Base-by-base conservation (phyloP, 73 alveolate species). In the Paramecium caudatum region DNA sequence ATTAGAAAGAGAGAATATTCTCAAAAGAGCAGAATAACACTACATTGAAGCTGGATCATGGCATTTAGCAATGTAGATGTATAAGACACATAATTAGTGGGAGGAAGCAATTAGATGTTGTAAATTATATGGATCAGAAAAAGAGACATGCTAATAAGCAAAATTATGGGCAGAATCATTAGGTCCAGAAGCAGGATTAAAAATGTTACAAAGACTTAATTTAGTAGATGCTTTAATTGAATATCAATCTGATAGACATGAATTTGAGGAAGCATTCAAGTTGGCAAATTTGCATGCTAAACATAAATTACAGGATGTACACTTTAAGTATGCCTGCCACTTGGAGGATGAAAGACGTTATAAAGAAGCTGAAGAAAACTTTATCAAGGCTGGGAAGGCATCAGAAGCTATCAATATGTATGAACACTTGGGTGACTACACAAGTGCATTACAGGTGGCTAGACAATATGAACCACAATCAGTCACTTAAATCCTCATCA, bases 281-380 rank as follows among this genome's bases (percentile, higher is more conserved):
- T 94, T 98, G 34, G 99, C 99, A 15, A 96, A 96, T 87, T 68
- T 91, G 25, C 98, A 98, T 91, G 99, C 98, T 48, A 96, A 95
- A 82, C 98, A 97, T 90, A 97, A 97, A 91, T 86, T 95, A 49
- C 99, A 99, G 45, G 99, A 98, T 82, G 99, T 98, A 47, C 99
- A 98, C 85, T 91, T 96, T 50, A 98, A 98, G 62, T 96, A 94
- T 91, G 99, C 99, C 46, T 96, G 97, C 45, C 98, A 95, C 83
- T 92, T 98, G 61, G 99, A 98, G 93, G 99, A 98, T 90, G 99
- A 97, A 82, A 97, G 82, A 27, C 33, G 99, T 90, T 95, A 92
- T 78, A 98, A 98, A 91, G 99, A 98, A 91, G 99, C 99, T 61
- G 99, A 98, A 92, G 99, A 98, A 80, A 98, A 98, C 81, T 98